phyloP scores from a whole-genome alignment of 768 basidiomycete genomes.

The Tulasnella sp. region DNA sequence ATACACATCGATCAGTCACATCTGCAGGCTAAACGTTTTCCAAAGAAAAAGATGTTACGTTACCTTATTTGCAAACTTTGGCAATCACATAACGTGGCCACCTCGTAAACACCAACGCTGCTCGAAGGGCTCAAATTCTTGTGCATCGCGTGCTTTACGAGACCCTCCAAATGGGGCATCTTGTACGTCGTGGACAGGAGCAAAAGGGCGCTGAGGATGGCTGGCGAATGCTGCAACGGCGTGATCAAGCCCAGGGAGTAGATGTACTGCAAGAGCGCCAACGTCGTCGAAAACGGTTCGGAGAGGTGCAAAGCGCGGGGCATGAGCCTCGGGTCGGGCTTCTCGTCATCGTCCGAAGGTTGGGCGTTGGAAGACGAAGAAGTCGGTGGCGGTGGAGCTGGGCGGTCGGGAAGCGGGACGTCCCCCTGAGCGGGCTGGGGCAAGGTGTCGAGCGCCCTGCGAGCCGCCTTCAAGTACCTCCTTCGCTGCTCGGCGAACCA shows the following conservation, averaged over 20 bases:
- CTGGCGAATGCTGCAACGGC: constrained; percentile 84
- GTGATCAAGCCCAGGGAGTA: constrained; percentile 85
- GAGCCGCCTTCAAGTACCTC: constrained; percentile 57
- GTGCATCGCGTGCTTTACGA: constrained; percentile 96
- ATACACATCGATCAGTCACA: not conserved
- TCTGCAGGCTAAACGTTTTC: constrained; percentile 17
- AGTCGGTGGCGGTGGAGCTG: constrained; percentile 29
- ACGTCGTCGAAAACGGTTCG: constrained; percentile 82
- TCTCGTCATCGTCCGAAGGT: constrained; percentile 36
- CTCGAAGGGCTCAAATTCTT: constrained; percentile 76
- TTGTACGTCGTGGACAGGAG: constrained; percentile 80
- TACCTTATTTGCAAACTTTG: constrained; percentile 86
- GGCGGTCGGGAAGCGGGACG: constrained; percentile 54
- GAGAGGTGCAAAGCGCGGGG: constrained; percentile 76
- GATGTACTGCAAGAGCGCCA: constrained; percentile 90
- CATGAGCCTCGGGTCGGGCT: constrained; percentile 70
- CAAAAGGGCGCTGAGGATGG: constrained; percentile 82
- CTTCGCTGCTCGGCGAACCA: constrained; percentile 82
- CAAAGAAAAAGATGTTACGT: constrained; percentile 20
- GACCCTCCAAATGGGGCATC: constrained; percentile 64
- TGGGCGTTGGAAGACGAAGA: constrained; percentile 40
- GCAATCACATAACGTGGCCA: constrained; percentile 86
- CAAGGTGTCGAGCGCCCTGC: constrained; percentile 53
- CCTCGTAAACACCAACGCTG: constrained; percentile 90
- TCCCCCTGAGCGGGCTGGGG: constrained; percentile 51